A percentile compares a stretch with the other conserved stretches of the same genome.
Conservation (phyloP, 139 green algal genomes). For the Chlamydomonas asymmetrica region DNA sequence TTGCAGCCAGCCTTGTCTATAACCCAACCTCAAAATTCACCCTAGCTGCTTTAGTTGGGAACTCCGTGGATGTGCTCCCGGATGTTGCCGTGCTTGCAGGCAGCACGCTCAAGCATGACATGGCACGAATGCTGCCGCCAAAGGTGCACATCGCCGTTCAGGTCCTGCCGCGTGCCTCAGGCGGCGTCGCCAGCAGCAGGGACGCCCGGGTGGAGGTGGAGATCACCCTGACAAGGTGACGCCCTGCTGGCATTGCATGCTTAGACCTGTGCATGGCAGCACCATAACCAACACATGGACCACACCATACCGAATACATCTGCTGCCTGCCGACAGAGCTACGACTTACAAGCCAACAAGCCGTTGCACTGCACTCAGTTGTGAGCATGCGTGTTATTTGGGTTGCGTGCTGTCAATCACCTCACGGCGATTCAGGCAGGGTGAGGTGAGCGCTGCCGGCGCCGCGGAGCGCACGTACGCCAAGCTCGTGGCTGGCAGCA, state of each 20-base stretch:
- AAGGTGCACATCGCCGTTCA: constrained; percentile 32
- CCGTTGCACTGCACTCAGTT: constrained; percentile 4
- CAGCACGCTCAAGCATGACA: constrained; percentile 48
- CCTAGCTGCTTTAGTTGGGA: background rate
- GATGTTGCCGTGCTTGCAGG: constrained; percentile 32
- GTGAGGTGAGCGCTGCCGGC: background rate
- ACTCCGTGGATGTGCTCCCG: no score
- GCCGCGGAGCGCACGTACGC: constrained; percentile 11
- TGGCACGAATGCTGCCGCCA: constrained; percentile 45
- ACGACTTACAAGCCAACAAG: background rate
- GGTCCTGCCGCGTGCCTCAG: background rate
- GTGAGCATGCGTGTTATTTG: background rate
- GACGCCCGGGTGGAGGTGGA: constrained; percentile 23
- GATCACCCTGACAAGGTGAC: constrained; percentile 9
- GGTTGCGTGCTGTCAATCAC: background rate
- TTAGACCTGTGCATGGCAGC: background rate
- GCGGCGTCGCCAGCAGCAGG: background rate
- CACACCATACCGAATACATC: background rate
- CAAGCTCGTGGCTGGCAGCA: constrained; percentile 64
- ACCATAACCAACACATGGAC: background rate
- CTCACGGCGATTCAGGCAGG: background rate
- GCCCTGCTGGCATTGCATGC: no score
- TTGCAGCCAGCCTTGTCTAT: background rate
- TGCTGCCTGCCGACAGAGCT: background rate
- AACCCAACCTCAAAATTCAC: background rate